phyloP scores from a whole-genome alignment of 2,329 filamentous ascomycete genomes.

The Alternaria atra region DNA sequence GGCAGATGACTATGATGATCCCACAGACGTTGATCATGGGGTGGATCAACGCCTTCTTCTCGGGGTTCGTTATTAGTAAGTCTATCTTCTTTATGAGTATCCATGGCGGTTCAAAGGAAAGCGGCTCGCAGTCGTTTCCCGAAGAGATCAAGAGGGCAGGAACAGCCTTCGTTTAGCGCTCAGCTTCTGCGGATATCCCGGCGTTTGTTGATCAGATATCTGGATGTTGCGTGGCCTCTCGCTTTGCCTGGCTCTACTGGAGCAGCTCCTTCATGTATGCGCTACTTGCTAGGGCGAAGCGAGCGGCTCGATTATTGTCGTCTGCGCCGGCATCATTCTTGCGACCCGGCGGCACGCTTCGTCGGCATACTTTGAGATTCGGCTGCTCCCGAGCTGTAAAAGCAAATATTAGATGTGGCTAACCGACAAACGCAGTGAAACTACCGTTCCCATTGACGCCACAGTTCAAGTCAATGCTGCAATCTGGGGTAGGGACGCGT shows the following conservation, averaged over 20 bases:
- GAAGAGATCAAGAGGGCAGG: neutral
- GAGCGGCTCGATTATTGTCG: constrained; percentile 1
- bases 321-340: neutral
- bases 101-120: neutral
- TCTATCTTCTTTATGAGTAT: constrained; percentile 25
- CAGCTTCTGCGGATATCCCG: neutral
- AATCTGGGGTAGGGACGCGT: constrained; percentile 92
- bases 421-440: constrained; percentile 72
- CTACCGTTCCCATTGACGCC: constrained; percentile 96
- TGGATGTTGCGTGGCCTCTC: neutral
- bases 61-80: constrained; percentile 94
- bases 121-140: neutral
- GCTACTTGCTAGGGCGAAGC: constrained; percentile 10
- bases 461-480: constrained; percentile 99
- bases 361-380: neutral
- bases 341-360: neutral
- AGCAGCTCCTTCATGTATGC: neutral
- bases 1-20: constrained; percentile 99
- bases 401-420: constrained; percentile 8
- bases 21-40: constrained; percentile 99
- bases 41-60: constrained; percentile 99
- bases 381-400: constrained; percentile 13
- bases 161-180: neutral
- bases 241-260: constrained; percentile 1
- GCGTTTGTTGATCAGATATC: neutral